Percentiles rank a stretch among this genome's conserved stretches.
Conservation (phyloP, 202 grass and related monocot genomes). For the Saccharum hybrid region DNA sequence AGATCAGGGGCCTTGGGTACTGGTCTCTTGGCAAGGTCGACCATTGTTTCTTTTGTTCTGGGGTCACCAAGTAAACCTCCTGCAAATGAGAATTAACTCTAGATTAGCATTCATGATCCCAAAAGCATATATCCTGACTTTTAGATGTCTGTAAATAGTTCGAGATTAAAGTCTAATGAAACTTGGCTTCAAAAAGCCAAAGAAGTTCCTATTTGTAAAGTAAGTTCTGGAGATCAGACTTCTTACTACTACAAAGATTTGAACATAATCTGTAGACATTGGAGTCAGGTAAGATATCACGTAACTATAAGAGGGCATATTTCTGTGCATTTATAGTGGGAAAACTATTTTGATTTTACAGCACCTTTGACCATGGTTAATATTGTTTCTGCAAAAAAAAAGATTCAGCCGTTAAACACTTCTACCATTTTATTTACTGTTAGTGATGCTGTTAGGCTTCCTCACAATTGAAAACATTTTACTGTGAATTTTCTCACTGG, state of each 20-base stretch:
- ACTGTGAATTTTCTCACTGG: background rate
- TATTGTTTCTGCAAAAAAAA: background rate
- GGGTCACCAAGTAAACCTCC: constrained; percentile 59
- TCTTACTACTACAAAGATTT: background rate
- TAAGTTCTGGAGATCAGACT: background rate
- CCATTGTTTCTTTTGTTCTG: constrained; percentile 67
- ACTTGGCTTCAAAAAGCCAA: background rate
- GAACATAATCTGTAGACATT: background rate
- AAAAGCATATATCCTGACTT: background rate
- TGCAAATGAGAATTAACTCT: constrained; percentile 31
- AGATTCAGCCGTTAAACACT: background rate
- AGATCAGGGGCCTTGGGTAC: constrained; percentile 65
- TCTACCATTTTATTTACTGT: background rate
- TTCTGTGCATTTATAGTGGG: constrained; percentile 5
- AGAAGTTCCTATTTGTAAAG: background rate
- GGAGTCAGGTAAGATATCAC: background rate
- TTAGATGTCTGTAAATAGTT: background rate
- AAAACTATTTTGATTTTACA: background rate
- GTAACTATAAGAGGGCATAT: background rate
- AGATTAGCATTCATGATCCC: constrained; percentile 5
- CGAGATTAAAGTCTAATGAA: background rate
- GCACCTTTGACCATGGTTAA: background rate
- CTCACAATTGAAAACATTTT: background rate
- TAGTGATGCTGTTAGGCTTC: background rate
- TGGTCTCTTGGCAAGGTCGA: constrained; percentile 53